These are phyloP conservation scores for Aspergillus terreus DNA, from an alignment of 2,329 filamentous ascomycete genomes.

Conservation along the genomic window DNA sequence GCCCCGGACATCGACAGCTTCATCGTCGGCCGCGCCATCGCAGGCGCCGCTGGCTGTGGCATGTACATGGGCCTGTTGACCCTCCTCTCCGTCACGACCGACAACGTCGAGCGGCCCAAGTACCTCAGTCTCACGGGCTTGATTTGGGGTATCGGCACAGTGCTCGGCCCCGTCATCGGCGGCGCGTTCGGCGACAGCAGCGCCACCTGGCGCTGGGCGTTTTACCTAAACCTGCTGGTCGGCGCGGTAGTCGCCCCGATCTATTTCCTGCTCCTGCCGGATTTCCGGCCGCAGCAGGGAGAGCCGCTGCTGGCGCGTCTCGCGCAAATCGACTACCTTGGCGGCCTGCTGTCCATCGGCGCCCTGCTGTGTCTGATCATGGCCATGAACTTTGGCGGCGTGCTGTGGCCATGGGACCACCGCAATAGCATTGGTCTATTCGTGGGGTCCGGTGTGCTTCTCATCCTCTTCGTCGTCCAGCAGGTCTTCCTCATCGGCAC, in stretches of 20 bases:
- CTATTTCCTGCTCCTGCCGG: conserved; percentile 43
- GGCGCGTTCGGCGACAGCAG: conserved; percentile 9
- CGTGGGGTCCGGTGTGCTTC: conserved; percentile 42
- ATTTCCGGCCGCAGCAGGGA: conserved; percentile 20
- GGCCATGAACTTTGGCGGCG: conserved; percentile 51
- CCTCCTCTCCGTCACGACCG: conserved; percentile 16
- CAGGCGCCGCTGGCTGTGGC: conserved; percentile 13
- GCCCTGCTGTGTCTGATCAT: conserved; percentile 43
- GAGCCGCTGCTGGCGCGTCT: conserved; percentile 21
- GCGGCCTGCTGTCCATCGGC: conserved; percentile 42
- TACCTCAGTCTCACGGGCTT: conserved; percentile 35
- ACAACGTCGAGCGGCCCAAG: conserved; percentile 17
- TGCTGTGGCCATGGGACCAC: conserved; percentile 46
- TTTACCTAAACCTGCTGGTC: conserved; percentile 55
- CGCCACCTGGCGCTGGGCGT: conserved; percentile 35
- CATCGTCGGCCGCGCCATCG: conserved; percentile 3
- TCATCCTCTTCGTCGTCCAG: conserved; percentile 44
- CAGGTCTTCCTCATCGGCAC: conserved; percentile 45
- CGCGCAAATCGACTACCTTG: conserved; percentile 42
- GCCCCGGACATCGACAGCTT: background rate
- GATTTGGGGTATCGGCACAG: conserved; percentile 34
- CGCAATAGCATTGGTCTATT: conserved; percentile 29
- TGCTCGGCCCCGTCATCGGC: conserved; percentile 28
- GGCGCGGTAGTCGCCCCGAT: conserved; percentile 43
- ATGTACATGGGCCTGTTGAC: conserved; percentile 31